Evolutionary conservation across 352 stramenopile genomes (phyloP), one percentile per base, ranked within the genome.

Genomic region (Bremia lactucae): DNA sequence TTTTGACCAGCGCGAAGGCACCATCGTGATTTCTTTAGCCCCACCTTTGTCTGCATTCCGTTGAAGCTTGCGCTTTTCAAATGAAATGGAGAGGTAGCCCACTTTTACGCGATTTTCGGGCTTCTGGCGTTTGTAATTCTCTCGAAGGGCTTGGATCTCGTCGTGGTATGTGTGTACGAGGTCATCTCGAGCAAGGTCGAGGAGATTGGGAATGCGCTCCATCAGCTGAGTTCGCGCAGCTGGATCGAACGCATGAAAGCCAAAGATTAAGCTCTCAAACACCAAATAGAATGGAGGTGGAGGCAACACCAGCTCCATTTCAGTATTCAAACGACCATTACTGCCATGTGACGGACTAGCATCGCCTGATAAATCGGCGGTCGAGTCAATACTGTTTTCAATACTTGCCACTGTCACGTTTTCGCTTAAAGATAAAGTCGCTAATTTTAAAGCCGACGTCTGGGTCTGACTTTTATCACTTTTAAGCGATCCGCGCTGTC

Each of bases 141-240:
- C 77, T 19, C 77, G 78, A 9, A 90, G 52, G 5, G 82, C 60
- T 28, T 81, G 62, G 36, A 90, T 90, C 28, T 90, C 77, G 25
- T 90, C 77, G 52, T 87, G 75, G 46, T 90, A 90, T 15, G 77
- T 90, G 43, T 87, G 77, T 9, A 80, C 77, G 8, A 84, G 61
- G 42, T 90, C 77, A 34, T 87, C 77, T 36, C 79, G 77, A 7
- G 74, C 77, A 9, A 84, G 48, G 46, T 90, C 77, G 0, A 90
- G 51, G 14, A 90, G 45, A 9, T 53, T 75, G 5, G 77, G 77
- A 0, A 90, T 48, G 3, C 77, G 66, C 38, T 90, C 71, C 63
- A 90, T 77, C 10, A 90, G 41, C 15, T 71, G 71, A 21, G 56
- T 60, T 6, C 74, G 70, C 19, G 72, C 77, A 0, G 52, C 40